phyloP scores from a whole-genome alignment of 2,329 filamentous ascomycete species.

The Mycocentrospora acerina region DNA sequence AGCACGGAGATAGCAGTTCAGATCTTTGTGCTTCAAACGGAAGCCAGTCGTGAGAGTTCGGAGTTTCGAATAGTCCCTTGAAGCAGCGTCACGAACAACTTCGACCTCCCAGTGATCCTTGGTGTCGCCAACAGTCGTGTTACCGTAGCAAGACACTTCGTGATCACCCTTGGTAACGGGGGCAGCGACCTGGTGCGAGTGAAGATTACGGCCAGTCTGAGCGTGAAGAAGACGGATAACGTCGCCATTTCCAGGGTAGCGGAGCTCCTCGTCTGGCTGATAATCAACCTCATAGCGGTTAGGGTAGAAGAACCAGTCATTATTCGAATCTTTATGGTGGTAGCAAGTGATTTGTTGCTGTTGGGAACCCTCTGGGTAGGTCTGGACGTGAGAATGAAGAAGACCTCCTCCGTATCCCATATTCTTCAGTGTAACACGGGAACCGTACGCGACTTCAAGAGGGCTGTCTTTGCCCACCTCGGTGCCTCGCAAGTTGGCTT shows the following conservation, averaged over 20 bases:
- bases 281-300: slow-evolving; percentile 77
- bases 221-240: slow-evolving; percentile 86
- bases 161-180: slow-evolving; percentile 85
- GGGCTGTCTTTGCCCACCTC: slow-evolving; percentile 94
- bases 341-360: slow-evolving; percentile 99
- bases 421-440: slow-evolving; percentile 91
- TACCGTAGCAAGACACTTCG: slow-evolving; percentile 96
- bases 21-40: slow-evolving; percentile 75
- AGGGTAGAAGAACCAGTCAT: slow-evolving; percentile 99
- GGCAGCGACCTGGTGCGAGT: slow-evolving; percentile 88
- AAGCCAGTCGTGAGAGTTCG: slow-evolving; percentile 93
- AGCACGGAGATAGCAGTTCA: slow-evolving; percentile 92
- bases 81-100: slow-evolving; percentile 85
- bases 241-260: slow-evolving; percentile 75
- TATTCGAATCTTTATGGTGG: slow-evolving; percentile 99
- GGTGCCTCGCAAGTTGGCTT: slow-evolving; percentile 91
- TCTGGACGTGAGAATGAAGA: slow-evolving; percentile 94
- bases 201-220: slow-evolving; percentile 93
- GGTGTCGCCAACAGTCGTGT: slow-evolving; percentile 89
- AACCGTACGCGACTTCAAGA: slow-evolving; percentile 86
- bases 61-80: slow-evolving; percentile 78
- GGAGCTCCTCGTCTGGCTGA: slow-evolving; percentile 67
- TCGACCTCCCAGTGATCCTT: slow-evolving; percentile 98
- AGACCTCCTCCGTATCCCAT: slow-evolving; percentile 98
- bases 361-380: slow-evolving; percentile 86